Evolutionary conservation across 2,329 filamentous ascomycete genomes (phyloP).

Genomic region (Monosporascus sp.): DNA sequence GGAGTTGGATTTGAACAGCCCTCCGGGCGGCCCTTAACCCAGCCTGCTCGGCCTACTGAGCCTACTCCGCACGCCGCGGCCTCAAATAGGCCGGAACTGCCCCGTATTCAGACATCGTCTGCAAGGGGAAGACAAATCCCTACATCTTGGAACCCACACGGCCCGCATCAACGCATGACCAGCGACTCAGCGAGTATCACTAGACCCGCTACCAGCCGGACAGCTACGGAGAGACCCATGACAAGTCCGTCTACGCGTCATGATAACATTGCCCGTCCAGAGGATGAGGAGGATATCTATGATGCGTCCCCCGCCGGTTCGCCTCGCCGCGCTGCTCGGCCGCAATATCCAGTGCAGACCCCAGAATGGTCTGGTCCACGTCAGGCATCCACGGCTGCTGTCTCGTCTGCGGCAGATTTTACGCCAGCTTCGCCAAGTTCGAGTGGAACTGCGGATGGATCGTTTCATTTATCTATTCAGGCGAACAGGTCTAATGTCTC

Average conservation of each 20-base stretch:
- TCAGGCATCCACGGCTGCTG: conserved; percentile 17
- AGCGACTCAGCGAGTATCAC: conserved; percentile 4
- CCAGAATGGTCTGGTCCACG: conserved; percentile 13
- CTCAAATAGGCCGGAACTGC: conserved; percentile 21
- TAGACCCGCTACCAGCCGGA: conserved; percentile 3
- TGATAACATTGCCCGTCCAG: conserved; percentile 1
- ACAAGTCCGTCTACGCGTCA: conserved; percentile 12
- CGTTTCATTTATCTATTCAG: conserved; percentile 10
- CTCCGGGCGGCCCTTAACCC: conserved; percentile 6
- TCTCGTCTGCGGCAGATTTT: conserved; percentile 17
- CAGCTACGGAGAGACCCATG: conserved; percentile 6
- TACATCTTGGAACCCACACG: conserved; percentile 14
- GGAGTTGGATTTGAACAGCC: conserved; percentile 19
- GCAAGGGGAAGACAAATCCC: conserved; percentile 9
- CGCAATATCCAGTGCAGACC: conserved; percentile 14
- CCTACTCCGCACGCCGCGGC: conserved; percentile 14
- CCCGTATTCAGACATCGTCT: conserved; percentile 23
- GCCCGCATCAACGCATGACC: conserved; percentile 6
- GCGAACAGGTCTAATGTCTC: conserved; percentile 10
- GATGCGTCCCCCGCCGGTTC: conserved; percentile 22
- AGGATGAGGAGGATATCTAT: conserved; percentile 21
- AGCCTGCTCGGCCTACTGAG: conserved; percentile 17
- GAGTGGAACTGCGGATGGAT: conserved; percentile 8
- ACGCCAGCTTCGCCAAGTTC: conserved; percentile 19
- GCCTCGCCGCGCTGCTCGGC: conserved; percentile 14